Percentiles rank a stretch among this genome's conserved stretches.
Conservation (phyloP, 257 asterid genomes). For the Avicennia marina region DNA sequence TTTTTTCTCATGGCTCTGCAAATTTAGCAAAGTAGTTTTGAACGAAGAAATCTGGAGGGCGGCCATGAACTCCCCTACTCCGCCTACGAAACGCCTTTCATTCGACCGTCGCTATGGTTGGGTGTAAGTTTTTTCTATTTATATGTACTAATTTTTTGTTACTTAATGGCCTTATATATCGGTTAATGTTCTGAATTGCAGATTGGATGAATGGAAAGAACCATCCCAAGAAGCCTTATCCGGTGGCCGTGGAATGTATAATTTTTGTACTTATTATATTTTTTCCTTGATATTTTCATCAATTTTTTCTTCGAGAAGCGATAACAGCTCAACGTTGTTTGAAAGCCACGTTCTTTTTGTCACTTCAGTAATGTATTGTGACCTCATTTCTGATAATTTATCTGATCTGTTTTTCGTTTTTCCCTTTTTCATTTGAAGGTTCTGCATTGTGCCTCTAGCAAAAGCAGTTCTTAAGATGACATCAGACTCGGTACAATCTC, state of each 20-base stretch:
- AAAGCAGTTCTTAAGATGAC: constrained; percentile 41
- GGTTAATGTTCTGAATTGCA: constrained; percentile 19
- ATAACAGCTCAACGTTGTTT: too few relatives aligned
- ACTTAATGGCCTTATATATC: background rate
- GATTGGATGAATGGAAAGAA: constrained; percentile 65
- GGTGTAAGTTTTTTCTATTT: constrained; percentile 39
- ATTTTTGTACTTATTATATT: background rate
- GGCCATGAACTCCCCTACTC: constrained; percentile 24
- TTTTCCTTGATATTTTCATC: background rate
- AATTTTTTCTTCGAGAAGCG: too few relatives aligned
- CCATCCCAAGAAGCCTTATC: constrained; percentile 61
- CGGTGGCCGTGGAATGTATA: constrained; percentile 78
- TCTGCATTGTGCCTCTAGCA: constrained; percentile 58
- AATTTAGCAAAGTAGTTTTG: constrained; percentile 1
- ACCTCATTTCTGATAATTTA: background rate
- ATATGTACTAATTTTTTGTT: background rate
- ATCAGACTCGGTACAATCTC: constrained; percentile 44
- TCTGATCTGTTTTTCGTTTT: background rate
- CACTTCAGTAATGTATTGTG: background rate
- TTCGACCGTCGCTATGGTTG: constrained; percentile 82
- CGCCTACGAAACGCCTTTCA: constrained; percentile 45
- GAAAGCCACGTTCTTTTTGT: too few relatives aligned
- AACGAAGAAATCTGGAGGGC: constrained; percentile 16
- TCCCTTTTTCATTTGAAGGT: constrained; percentile 34
- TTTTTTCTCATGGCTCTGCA: background rate